Percentiles rank a stretch among this genome's conserved stretches.
Evolutionary conservation across 2,329 filamentous ascomycete species (phyloP).

Genomic region (Amauroascus verrucosus): DNA sequence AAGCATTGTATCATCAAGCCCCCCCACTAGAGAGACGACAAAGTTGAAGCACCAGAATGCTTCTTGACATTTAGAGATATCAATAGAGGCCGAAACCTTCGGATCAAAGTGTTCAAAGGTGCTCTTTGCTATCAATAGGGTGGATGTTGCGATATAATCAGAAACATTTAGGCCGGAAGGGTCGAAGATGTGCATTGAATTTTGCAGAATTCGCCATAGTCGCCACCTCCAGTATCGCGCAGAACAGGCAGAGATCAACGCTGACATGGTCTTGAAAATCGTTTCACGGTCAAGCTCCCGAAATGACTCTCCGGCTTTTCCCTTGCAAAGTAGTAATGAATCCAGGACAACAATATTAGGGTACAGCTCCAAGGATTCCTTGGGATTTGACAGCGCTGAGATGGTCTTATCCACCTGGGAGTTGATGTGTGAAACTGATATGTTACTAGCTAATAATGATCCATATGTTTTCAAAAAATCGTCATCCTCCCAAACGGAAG

Average conservation of each 20-base stretch:
- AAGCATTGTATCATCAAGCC: slow-evolving; percentile 16
- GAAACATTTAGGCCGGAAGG: slow-evolving; percentile 18
- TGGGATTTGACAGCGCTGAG: background rate
- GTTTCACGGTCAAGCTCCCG: background rate
- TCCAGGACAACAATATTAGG: slow-evolving; percentile 30
- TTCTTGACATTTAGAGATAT: slow-evolving; percentile 24
- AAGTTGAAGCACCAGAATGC: slow-evolving; percentile 32
- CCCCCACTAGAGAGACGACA: slow-evolving; percentile 21
- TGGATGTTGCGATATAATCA: slow-evolving; percentile 16
- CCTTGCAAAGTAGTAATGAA: slow-evolving; percentile 25
- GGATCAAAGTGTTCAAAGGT: slow-evolving; percentile 25
- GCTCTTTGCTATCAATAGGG: slow-evolving; percentile 24
- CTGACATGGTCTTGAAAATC: slow-evolving; percentile 1
- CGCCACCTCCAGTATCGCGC: slow-evolving; percentile 33
- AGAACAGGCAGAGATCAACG: slow-evolving; percentile 26
- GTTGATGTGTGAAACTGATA: slow-evolving; percentile 23
- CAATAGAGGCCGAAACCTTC: slow-evolving; percentile 16
- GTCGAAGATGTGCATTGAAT: slow-evolving; percentile 24
- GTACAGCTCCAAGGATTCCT: slow-evolving; percentile 23
- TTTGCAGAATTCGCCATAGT: slow-evolving; percentile 31
- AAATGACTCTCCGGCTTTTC: slow-evolving; percentile 14
- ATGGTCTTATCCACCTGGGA: slow-evolving; percentile 22
- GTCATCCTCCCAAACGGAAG: slow-evolving; percentile 39
- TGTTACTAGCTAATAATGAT: slow-evolving; percentile 25
- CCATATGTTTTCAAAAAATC: slow-evolving; percentile 32